A percentile compares a stretch with the other conserved stretches of the same genome.
phyloP scores from a whole-genome alignment of 2,329 filamentous ascomycete species.

The Fusarium sp. region DNA sequence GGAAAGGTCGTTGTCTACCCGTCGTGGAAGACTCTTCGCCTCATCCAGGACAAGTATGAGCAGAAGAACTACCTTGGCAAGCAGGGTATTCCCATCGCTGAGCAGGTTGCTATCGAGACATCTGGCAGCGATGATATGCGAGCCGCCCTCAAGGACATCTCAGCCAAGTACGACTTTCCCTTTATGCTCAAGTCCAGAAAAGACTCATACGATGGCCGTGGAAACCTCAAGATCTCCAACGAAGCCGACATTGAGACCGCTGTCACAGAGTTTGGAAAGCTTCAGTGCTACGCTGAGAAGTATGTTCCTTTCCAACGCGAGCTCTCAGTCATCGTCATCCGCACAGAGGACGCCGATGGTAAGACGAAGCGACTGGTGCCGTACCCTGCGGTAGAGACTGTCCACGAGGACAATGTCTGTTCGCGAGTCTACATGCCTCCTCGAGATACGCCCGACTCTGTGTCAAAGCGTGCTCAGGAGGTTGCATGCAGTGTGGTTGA shows the following conservation, averaged over 20 bases:
- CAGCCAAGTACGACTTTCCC: conserved; percentile 77
- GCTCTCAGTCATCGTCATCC: conserved; percentile 93
- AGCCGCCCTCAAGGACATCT: conserved; percentile 72
- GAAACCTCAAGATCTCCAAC: conserved; percentile 65
- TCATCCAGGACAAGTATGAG: conserved; percentile 92
- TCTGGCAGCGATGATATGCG: conserved; percentile 64
- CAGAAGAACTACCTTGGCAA: conserved; percentile 84
- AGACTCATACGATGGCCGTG: conserved; percentile 91
- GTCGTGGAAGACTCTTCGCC: conserved; percentile 84
- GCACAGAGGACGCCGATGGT: conserved; percentile 76
- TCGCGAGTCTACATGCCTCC: conserved; percentile 91
- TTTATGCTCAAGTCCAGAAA: conserved; percentile 94
- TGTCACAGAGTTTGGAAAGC: conserved; percentile 72
- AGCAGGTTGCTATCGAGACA: conserved; percentile 71
- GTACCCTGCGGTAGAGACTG: conserved; percentile 91
- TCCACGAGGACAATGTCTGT: conserved; percentile 96
- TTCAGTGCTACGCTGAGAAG: conserved; percentile 87
- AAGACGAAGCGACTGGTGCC: conserved; percentile 66
- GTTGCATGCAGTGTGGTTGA: conserved; percentile 67
- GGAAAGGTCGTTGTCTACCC: conserved; percentile 74
- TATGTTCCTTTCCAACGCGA: conserved; percentile 89
- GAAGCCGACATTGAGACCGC: conserved; percentile 68
- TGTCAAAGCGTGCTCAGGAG: conserved; percentile 70
- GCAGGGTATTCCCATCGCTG: conserved; percentile 76
- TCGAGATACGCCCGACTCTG: conserved; percentile 77